Percentiles rank a stretch among this genome's conserved stretches.
These are phyloP conservation scores for Coprinellus micaceus DNA, from an alignment of 768 basidiomycete species.

Conservation along the genomic window DNA sequence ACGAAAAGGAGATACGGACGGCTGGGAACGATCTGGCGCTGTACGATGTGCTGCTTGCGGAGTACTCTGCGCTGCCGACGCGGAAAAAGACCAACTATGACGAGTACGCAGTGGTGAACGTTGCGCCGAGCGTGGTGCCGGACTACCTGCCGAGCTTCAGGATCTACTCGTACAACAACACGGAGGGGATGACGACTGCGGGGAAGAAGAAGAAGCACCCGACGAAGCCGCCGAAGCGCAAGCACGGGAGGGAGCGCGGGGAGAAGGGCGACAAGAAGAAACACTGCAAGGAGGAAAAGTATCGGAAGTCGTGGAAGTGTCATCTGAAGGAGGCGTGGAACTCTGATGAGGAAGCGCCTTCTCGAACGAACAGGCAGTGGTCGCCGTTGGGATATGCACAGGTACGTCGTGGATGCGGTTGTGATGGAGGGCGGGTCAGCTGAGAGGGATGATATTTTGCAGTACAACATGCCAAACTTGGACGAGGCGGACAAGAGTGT, in stretches of 20 bases:
- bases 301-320: constrained; percentile 63
- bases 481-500: constrained; percentile 42
- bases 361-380: constrained; percentile 64
- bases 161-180: constrained; percentile 78
- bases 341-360: constrained; percentile 64
- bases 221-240: constrained; percentile 28
- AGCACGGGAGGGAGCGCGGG: constrained; percentile 49
- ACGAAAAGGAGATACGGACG: constrained; percentile 15
- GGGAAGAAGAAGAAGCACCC: constrained; percentile 23
- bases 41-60: constrained; percentile 55
- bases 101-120: constrained; percentile 74
- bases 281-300: constrained; percentile 46
- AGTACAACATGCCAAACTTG: constrained; percentile 69
- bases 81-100: constrained; percentile 51
- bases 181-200: constrained; percentile 26
- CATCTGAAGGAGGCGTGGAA: constrained; percentile 56
- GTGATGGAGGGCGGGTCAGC: constrained; percentile 11
- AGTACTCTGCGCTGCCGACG: constrained; percentile 61
- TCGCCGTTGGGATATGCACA: constrained; percentile 83
- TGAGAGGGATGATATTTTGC: constrained; percentile 14
- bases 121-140: constrained; percentile 81
- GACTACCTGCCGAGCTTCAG: constrained; percentile 81
- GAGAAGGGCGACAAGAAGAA: constrained; percentile 40
- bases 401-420: no score
- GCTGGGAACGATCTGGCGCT: constrained; percentile 23